These are phyloP conservation scores for Castanopsis chinensis DNA, from an alignment of 306 rosid species.

Conservation along the genomic window DNA sequence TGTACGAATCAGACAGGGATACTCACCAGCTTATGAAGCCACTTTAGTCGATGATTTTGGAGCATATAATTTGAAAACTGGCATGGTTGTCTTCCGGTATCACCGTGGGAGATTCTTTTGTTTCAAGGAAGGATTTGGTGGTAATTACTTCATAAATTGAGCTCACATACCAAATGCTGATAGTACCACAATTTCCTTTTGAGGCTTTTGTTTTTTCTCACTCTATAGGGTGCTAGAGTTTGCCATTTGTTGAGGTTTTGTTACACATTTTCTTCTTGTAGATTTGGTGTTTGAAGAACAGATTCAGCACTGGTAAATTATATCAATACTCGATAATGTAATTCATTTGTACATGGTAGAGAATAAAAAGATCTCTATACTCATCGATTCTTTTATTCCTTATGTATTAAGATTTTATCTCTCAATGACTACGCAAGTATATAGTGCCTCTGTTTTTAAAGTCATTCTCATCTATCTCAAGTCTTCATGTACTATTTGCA, in stretches of 20 bases:
- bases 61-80: background rate
- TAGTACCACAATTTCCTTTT: background rate
- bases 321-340: background rate
- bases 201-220: background rate
- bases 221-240: background rate
- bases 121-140: background rate
- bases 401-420: background rate
- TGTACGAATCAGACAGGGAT: constrained; percentile 64
- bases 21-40: constrained; percentile 13
- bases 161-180: background rate
- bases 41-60: background rate
- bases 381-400: background rate
- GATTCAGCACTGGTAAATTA: background rate
- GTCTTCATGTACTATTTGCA: background rate
- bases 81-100: background rate
- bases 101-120: background rate
- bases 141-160: background rate
- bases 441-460: background rate
- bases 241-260: background rate
- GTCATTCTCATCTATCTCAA: background rate
- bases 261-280: background rate
- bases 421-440: background rate
- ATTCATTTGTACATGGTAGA: constrained; percentile 6
- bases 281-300: background rate
- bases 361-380: background rate